Evolutionary conservation across 495 filamentous ascomycete species (phyloP).

Genomic region (Bryoglossum gracile): DNA sequence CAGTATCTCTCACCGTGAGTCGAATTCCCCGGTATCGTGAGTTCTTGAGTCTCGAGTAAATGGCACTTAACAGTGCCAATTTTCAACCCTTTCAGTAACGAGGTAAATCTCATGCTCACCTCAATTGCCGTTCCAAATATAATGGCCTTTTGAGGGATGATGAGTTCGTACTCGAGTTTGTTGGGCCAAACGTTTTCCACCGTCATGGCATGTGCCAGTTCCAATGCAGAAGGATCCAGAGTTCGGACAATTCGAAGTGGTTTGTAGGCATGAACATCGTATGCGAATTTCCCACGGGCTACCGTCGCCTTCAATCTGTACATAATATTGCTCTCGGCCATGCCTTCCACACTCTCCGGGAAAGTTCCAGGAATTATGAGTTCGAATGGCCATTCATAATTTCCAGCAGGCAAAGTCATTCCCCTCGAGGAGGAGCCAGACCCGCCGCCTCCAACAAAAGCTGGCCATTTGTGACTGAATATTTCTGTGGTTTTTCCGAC

Average conservation of each 20-base stretch:
- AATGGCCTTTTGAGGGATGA: slow-evolving; percentile 81
- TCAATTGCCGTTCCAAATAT: slow-evolving; percentile 80
- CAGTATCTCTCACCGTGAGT: slow-evolving; percentile 48
- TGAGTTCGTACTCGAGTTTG: slow-evolving; percentile 89
- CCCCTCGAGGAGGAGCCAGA: slow-evolving; percentile 38
- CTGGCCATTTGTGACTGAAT: slow-evolving; percentile 38
- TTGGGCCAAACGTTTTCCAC: slow-evolving; percentile 92
- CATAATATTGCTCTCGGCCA: slow-evolving; percentile 70
- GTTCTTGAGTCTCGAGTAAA: slow-evolving; percentile 71
- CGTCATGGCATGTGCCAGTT: slow-evolving; percentile 83
- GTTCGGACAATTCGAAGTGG: slow-evolving; percentile 85
- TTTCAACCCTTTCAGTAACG: slow-evolving; percentile 77
- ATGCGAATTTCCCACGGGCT: slow-evolving; percentile 68
- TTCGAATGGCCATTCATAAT: slow-evolving; percentile 90
- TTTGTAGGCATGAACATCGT: slow-evolving; percentile 70
- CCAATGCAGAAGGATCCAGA: slow-evolving; percentile 69
- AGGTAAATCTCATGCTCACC: slow-evolving; percentile 72
- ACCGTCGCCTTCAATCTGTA: slow-evolving; percentile 88
- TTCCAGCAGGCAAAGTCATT: slow-evolving; percentile 61
- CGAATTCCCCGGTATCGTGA: slow-evolving; percentile 43
- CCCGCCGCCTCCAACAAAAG: slow-evolving; percentile 32
- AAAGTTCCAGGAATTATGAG: slow-evolving; percentile 65
- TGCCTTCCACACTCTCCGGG: slow-evolving; percentile 83
- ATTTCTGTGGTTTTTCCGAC: slow-evolving; percentile 38
- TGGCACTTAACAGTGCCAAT: slow-evolving; percentile 69